phyloP scores from a whole-genome alignment of 2,329 filamentous ascomycete species.

The Diaporthe longicolla region DNA sequence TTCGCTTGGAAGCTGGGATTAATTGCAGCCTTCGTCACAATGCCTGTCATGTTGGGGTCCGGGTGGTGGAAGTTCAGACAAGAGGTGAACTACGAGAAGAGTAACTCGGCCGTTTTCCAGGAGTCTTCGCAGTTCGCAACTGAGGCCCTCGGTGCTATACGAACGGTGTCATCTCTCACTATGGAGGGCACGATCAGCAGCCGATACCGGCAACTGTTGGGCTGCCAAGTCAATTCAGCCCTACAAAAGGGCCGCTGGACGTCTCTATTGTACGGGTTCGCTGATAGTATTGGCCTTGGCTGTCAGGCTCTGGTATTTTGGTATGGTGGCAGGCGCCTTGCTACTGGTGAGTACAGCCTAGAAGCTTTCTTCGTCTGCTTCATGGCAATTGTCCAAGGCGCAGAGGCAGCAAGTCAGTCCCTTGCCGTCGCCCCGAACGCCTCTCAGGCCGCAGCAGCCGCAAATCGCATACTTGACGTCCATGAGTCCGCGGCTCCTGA shows the following conservation, averaged over 20 bases:
- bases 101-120: constrained; percentile 70
- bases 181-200: constrained; percentile 70
- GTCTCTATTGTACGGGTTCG: constrained; percentile 81
- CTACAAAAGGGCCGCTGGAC: constrained; percentile 59
- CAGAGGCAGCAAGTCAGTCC: constrained; percentile 63
- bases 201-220: constrained; percentile 54
- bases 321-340: constrained; percentile 87
- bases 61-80: constrained; percentile 63
- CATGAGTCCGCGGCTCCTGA: constrained; percentile 78
- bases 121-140: constrained; percentile 75
- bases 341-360: constrained; percentile 77
- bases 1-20: constrained; percentile 61
- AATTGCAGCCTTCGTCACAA: constrained; percentile 55
- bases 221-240: constrained; percentile 69
- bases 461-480: constrained; percentile 55
- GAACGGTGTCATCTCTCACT: constrained; percentile 72
- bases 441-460: constrained; percentile 51
- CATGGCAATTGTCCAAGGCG: constrained; percentile 82
- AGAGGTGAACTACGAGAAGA: constrained; percentile 76
- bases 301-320: constrained; percentile 84
- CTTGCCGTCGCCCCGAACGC: constrained; percentile 52
- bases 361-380: constrained; percentile 95
- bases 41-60: constrained; percentile 54
- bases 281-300: constrained; percentile 12
- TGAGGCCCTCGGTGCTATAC: constrained; percentile 73